Percentiles rank a stretch among this genome's conserved stretches.
phyloP scores from a whole-genome alignment of 495 filamentous ascomycete genomes.

The Lichina pygmaea region DNA sequence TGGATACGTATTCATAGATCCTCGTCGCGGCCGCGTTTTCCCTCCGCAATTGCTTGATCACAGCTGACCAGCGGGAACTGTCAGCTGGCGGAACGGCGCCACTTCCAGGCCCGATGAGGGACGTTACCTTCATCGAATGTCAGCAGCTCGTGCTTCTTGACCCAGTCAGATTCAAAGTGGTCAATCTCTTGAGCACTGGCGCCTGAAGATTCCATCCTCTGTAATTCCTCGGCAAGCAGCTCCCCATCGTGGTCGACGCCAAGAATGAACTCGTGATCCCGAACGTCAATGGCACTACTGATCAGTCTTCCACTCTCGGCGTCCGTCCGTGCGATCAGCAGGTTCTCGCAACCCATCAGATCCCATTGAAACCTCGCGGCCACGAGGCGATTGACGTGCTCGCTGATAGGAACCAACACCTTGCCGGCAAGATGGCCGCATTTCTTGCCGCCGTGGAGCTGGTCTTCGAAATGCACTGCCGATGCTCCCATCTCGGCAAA shows the following conservation, averaged over 20 bases:
- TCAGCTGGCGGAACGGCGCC: not conserved
- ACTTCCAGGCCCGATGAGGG: not conserved
- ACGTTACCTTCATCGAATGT: slow-evolving; percentile 62
- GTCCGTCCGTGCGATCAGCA: slow-evolving; percentile 85
- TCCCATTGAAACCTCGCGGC: slow-evolving; percentile 96
- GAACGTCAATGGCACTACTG: slow-evolving; percentile 68
- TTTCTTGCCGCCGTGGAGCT: slow-evolving; percentile 94
- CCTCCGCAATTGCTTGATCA: slow-evolving; percentile 39
- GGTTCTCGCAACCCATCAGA: slow-evolving; percentile 80
- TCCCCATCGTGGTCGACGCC: slow-evolving; percentile 49
- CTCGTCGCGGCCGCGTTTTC: slow-evolving; percentile 29
- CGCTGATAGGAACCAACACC: slow-evolving; percentile 75
- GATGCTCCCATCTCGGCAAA: slow-evolving; percentile 97
- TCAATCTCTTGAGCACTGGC: slow-evolving; percentile 60
- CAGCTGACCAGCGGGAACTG: slow-evolving; percentile 19
- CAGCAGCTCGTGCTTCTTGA: slow-evolving; percentile 59
- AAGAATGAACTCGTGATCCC: slow-evolving; percentile 90
- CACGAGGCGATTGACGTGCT: slow-evolving; percentile 85
- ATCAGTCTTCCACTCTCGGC: slow-evolving; percentile 79
- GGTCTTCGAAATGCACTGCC: slow-evolving; percentile 92
- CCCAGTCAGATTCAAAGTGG: slow-evolving; percentile 64
- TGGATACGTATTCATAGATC: slow-evolving; percentile 35
- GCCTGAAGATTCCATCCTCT: slow-evolving; percentile 61
- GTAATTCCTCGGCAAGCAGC: slow-evolving; percentile 69
- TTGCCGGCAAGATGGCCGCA: slow-evolving; percentile 94